phyloP scores from a whole-genome alignment of 768 basidiomycete species.

The Russula griseocarnosa region DNA sequence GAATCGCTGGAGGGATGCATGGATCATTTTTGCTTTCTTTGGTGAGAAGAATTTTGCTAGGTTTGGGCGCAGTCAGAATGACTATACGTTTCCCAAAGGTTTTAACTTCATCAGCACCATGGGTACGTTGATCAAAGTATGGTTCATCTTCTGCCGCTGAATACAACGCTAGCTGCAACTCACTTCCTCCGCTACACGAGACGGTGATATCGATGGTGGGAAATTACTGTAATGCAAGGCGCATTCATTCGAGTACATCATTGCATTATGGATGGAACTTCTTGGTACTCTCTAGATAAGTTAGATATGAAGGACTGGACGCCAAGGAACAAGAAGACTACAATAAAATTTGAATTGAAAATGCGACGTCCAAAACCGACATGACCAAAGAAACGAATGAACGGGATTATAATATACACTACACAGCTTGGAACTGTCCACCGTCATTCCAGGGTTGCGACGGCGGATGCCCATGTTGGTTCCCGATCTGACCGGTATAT shows the following conservation, averaged over 20 bases:
- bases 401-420: conserved; percentile 16
- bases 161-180: conserved; percentile 47
- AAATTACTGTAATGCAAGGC: background rate
- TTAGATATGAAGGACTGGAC: conserved; percentile 1
- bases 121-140: conserved; percentile 32
- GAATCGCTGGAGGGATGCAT: conserved; percentile 63
- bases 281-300: background rate
- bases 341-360: background rate
- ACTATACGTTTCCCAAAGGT: conserved; percentile 33
- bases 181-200: conserved; percentile 68
- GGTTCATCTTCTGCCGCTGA: background rate
- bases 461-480: background rate
- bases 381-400: background rate
- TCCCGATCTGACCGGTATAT: background rate
- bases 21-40: conserved; percentile 60
- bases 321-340: background rate
- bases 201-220: conserved; percentile 38
- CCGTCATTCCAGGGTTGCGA: background rate
- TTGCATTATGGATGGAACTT: background rate
- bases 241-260: background rate
- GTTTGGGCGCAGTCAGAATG: background rate
- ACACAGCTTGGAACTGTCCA: conserved; percentile 16
- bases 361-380: background rate
- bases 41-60: conserved; percentile 36
- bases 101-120: conserved; percentile 71